Conservation (phyloP, 345 rosid species). For the Carallia pectinifolia region DNA sequence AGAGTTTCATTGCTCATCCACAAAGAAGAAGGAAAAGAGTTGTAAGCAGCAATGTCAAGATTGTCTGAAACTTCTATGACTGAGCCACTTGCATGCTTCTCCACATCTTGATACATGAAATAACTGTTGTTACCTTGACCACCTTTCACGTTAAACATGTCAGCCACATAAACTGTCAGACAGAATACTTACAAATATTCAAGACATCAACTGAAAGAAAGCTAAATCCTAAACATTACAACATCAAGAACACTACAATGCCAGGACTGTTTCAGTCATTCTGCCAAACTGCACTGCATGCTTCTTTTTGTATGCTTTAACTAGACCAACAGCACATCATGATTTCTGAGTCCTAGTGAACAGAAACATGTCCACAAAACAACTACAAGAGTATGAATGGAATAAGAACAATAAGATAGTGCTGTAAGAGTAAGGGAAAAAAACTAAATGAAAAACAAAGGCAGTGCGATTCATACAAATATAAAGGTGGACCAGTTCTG, state of each 20-base stretch:
- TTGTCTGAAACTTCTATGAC: constrained; percentile 11
- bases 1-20: constrained; percentile 22
- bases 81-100: constrained; percentile 16
- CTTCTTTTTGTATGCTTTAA: too few species aligned
- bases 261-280: too few species aligned
- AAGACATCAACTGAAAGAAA: background rate
- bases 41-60: constrained; percentile 14
- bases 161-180: background rate
- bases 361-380: too few species aligned
- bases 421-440: too few species aligned
- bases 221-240: background rate
- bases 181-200: background rate
- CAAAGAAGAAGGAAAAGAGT: constrained; percentile 21
- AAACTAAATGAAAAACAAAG: too few species aligned
- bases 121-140: constrained; percentile 29
- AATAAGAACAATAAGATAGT: too few species aligned
- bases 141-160: constrained; percentile 8
- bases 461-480: too few species aligned
- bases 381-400: too few species aligned
- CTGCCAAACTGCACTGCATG: too few species aligned
- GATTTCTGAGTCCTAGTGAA: too few species aligned
- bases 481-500: too few species aligned
- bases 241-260: background rate
- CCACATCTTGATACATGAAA: constrained; percentile 18
- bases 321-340: too few species aligned